phyloP scores from a whole-genome alignment of 371 early-diverging fungal species.

The Apophysomyces ossiformis region DNA sequence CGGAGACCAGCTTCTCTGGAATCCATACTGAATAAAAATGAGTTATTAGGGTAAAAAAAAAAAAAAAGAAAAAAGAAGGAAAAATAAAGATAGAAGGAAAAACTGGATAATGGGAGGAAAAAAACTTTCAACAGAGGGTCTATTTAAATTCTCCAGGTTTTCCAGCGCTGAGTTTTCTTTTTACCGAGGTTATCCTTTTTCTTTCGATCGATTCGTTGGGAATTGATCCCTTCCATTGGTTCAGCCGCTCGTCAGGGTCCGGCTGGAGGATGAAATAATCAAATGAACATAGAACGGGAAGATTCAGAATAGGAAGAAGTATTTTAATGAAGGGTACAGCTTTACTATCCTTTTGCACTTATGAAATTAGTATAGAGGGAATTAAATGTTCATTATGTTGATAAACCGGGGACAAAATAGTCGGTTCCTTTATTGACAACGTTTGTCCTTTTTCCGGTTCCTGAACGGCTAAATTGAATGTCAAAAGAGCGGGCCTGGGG shows the following conservation, averaged over 20 bases:
- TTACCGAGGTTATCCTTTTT: neutral
- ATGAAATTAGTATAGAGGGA: too few relatives aligned
- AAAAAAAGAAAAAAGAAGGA: constrained; percentile 8
- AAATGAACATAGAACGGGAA: neutral
- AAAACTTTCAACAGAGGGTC: neutral
- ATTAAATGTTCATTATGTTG: neutral
- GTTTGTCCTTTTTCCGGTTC: neutral
- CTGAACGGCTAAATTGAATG: neutral
- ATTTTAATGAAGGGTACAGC: too few relatives aligned
- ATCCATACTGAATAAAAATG: constrained; percentile 20
- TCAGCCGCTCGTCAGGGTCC: constrained; percentile 1
- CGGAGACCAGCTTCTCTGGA: constrained; percentile 33
- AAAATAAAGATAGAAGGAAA: constrained; percentile 1
- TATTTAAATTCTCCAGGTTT: constrained; percentile 12
- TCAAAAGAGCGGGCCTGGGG: neutral
- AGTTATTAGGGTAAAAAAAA: neutral
- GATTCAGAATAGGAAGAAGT: too few relatives aligned
- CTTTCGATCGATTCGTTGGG: constrained; percentile 5
- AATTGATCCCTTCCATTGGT: constrained; percentile 3
- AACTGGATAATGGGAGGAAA: constrained; percentile 14
- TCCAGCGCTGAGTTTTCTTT: constrained; percentile 8
- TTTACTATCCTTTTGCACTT: too few relatives aligned
- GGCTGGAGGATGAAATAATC: constrained; percentile 8
- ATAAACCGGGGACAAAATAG: neutral
- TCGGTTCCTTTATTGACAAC: neutral